phyloP scores from a whole-genome alignment of 1,284 basidiomycete genomes.

The Malassezia pachydermatis region DNA sequence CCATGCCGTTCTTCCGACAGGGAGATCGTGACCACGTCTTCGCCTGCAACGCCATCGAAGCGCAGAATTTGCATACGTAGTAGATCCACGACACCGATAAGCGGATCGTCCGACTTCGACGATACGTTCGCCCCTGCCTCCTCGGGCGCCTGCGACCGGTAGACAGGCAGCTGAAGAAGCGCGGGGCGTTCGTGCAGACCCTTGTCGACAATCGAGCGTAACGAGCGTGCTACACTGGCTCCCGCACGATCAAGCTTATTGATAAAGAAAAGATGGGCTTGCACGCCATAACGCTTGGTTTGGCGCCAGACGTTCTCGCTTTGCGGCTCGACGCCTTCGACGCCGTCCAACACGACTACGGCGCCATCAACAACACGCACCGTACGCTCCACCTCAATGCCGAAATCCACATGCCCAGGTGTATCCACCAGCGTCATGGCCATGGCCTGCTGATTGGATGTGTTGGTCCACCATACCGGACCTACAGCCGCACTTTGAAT shows the following conservation, averaged over 20 bases:
- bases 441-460: conserved; percentile 50
- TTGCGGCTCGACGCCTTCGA: conserved; percentile 81
- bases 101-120: conserved; percentile 64
- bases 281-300: conserved; percentile 65
- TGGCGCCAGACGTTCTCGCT: conserved; percentile 80
- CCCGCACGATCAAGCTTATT: conserved; percentile 81
- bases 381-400: conserved; percentile 85
- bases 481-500: conserved; percentile 77
- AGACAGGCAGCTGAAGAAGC: conserved; percentile 59
- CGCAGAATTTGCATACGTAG: conserved; percentile 25
- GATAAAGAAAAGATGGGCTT: conserved; percentile 66
- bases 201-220: conserved; percentile 59
- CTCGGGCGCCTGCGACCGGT: conserved; percentile 60
- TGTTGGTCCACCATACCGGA: conserved; percentile 63
- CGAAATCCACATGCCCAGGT: conserved; percentile 83
- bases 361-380: conserved; percentile 80
- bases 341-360: conserved; percentile 74
- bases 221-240: conserved; percentile 62
- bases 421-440: conserved; percentile 76
- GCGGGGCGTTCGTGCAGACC: conserved; percentile 66
- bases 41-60: conserved; percentile 35
- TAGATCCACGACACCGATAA: conserved; percentile 52
- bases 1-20: conserved; percentile 12
- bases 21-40: conserved; percentile 17
- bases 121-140: conserved; percentile 54